These are phyloP conservation scores for Rhizopogon roseolus DNA, from an alignment of 768 basidiomycete genomes.

Conservation along the genomic window DNA sequence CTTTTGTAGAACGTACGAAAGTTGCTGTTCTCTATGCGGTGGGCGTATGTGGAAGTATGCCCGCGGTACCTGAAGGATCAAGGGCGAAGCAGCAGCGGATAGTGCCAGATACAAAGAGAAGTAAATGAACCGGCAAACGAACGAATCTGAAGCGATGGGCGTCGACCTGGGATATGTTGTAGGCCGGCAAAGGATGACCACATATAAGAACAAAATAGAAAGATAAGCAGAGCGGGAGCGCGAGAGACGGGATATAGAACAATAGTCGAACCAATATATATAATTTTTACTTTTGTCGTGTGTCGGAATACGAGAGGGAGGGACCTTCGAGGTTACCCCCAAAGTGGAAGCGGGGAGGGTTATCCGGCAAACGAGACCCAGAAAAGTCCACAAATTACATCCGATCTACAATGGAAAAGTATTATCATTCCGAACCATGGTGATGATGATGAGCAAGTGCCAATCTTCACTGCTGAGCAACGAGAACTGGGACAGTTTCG, in stretches of 20 bases:
- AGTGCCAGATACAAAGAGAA: neutral
- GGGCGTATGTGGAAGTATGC: neutral
- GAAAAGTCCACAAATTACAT: constrained; percentile 1
- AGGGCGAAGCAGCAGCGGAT: neutral
- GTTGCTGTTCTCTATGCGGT: neutral
- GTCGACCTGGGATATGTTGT: constrained; percentile 30
- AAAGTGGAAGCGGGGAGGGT: constrained; percentile 1
- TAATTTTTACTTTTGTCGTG: constrained; percentile 30
- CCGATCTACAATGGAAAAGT: neutral
- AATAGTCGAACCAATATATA: constrained; percentile 30
- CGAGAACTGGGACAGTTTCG: neutral
- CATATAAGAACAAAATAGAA: constrained; percentile 7
- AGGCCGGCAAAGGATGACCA: constrained; percentile 13
- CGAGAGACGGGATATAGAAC: constrained; percentile 5
- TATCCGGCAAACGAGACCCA: constrained; percentile 8
- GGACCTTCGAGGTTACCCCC: neutral
- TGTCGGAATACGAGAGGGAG: neutral
- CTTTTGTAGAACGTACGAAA: constrained; percentile 1
- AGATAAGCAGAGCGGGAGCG: constrained; percentile 9
- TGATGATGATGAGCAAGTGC: neutral
- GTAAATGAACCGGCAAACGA: neutral
- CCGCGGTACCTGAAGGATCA: neutral
- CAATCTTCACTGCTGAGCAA: neutral
- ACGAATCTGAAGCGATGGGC: neutral
- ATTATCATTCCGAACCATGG: neutral